phyloP scores from a whole-genome alignment of 305 asterid genomes.

The Euphrasia arctica region DNA sequence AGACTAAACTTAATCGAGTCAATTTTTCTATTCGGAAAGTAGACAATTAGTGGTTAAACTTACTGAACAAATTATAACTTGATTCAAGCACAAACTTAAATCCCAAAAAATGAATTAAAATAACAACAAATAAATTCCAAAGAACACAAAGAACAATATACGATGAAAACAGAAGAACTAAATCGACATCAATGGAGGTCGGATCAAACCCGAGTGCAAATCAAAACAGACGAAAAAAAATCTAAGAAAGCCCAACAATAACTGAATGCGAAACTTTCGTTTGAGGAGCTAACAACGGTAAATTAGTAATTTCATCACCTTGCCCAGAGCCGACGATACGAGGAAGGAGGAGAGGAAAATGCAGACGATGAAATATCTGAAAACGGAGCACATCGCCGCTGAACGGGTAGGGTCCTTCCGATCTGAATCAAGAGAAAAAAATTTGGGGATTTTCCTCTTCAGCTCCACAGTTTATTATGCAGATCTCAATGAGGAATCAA shows the following conservation, averaged over 20 bases:
- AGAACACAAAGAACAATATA: neutral
- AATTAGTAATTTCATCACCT: constrained; percentile 34
- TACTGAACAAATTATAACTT: too few species aligned
- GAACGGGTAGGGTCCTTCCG: constrained; percentile 27
- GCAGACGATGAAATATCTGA: neutral
- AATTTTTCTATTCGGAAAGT: neutral
- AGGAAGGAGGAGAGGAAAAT: constrained; percentile 26
- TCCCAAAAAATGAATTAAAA: too few species aligned
- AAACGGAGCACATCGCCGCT: constrained; percentile 35
- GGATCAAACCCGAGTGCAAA: constrained; percentile 17
- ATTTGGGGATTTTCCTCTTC: neutral
- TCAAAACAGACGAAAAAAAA: constrained; percentile 6
- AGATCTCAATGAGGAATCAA: too few species aligned
- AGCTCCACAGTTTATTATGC: constrained; percentile 20
- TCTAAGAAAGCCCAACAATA: constrained; percentile 7
- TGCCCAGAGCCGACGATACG: constrained; percentile 33
- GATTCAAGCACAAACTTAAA: too few species aligned
- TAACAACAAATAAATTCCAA: neutral
- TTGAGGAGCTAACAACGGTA: constrained; percentile 17
- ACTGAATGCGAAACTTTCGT: constrained; percentile 6
- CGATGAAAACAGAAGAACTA: neutral
- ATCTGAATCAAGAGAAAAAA: too few species aligned
- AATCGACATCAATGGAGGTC: constrained; percentile 1
- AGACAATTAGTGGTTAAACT: neutral
- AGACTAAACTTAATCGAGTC: neutral